phyloP scores from a whole-genome alignment of 768 basidiomycete genomes.

The Lactarius trivialis region DNA sequence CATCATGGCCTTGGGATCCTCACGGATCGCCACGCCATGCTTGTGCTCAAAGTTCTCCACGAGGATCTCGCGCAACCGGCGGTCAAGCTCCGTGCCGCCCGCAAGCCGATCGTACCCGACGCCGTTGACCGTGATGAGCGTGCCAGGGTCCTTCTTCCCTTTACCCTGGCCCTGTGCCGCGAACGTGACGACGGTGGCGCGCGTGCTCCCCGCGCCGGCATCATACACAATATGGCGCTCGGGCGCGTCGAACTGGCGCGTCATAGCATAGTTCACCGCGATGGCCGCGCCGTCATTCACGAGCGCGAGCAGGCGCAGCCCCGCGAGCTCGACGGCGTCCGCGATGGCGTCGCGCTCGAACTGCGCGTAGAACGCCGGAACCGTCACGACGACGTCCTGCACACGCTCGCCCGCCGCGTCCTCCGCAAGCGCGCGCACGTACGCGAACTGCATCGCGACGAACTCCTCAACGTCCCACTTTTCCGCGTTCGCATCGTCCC shows the following conservation, averaged over 20 bases:
- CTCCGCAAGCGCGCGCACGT: slow-evolving; percentile 86
- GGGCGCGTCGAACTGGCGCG: slow-evolving; percentile 70
- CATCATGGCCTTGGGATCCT: slow-evolving; percentile 80
- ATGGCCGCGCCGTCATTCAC: slow-evolving; percentile 92
- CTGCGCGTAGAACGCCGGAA: slow-evolving; percentile 86
- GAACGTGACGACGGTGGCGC: slow-evolving; percentile 74
- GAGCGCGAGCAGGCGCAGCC: slow-evolving; percentile 73
- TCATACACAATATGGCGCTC: slow-evolving; percentile 93
- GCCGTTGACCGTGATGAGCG: slow-evolving; percentile 71
- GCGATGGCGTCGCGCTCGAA: slow-evolving; percentile 87
- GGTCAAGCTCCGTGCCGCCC: slow-evolving; percentile 83
- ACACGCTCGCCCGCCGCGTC: slow-evolving; percentile 67
- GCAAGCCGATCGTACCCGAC: slow-evolving; percentile 71
- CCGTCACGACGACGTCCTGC: slow-evolving; percentile 78
- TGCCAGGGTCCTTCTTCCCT: slow-evolving; percentile 39
- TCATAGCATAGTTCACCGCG: slow-evolving; percentile 99
- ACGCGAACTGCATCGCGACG: slow-evolving; percentile 88
- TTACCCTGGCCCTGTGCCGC: slow-evolving; percentile 39
- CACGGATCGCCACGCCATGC: slow-evolving; percentile 58
- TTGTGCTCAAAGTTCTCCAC: slow-evolving; percentile 67
- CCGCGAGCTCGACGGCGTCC: slow-evolving; percentile 90
- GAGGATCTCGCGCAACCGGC: slow-evolving; percentile 74
- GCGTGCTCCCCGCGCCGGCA: slow-evolving; percentile 78
- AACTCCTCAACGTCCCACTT: slow-evolving; percentile 87
- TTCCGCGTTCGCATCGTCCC: slow-evolving; percentile 40